Evolutionary conservation across 2,329 filamentous ascomycete genomes (phyloP).

Genomic region (Colletotrichum orbiculare): DNA sequence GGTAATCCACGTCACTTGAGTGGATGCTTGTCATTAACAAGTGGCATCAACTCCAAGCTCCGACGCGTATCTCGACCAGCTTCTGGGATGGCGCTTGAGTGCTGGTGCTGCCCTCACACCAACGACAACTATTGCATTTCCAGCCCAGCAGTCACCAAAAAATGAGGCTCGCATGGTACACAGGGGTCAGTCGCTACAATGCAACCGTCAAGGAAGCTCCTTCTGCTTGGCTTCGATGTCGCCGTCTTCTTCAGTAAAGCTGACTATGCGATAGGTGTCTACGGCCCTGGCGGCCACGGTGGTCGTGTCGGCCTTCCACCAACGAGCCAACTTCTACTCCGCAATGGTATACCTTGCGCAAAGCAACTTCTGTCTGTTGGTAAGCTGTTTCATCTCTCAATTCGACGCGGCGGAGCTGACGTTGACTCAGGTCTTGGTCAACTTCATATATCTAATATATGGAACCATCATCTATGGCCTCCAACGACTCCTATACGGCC

Average conservation of each 20-base stretch:
- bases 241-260: slow-evolving; percentile 15
- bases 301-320: slow-evolving; percentile 89
- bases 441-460: slow-evolving; percentile 85
- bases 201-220: slow-evolving; percentile 12
- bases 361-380: slow-evolving; percentile 94
- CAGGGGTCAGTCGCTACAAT: slow-evolving; percentile 60
- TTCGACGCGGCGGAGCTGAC: slow-evolving; percentile 9
- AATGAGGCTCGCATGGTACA: slow-evolving; percentile 71
- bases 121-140: slow-evolving; percentile 29
- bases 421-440: slow-evolving; percentile 81
- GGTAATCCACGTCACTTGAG: slow-evolving; percentile 30
- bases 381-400: slow-evolving; percentile 53
- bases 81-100: slow-evolving; percentile 45
- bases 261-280: slow-evolving; percentile 69
- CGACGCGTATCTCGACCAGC: slow-evolving; percentile 26
- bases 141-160: slow-evolving; percentile 47
- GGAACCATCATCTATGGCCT: slow-evolving; percentile 85
- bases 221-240: slow-evolving; percentile 14
- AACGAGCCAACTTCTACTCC: slow-evolving; percentile 98
- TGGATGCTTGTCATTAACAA: slow-evolving; percentile 41
- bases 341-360: slow-evolving; percentile 97
- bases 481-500: slow-evolving; percentile 90
- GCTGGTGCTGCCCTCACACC: slow-evolving; percentile 37
- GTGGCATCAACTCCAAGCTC: slow-evolving; percentile 45
- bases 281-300: slow-evolving; percentile 86